Percentiles rank a stretch among this genome's conserved stretches.
These are phyloP conservation scores for Leccinum olivaceoglutinosum DNA, from an alignment of 1,284 basidiomycete genomes.

Conservation along the genomic window DNA sequence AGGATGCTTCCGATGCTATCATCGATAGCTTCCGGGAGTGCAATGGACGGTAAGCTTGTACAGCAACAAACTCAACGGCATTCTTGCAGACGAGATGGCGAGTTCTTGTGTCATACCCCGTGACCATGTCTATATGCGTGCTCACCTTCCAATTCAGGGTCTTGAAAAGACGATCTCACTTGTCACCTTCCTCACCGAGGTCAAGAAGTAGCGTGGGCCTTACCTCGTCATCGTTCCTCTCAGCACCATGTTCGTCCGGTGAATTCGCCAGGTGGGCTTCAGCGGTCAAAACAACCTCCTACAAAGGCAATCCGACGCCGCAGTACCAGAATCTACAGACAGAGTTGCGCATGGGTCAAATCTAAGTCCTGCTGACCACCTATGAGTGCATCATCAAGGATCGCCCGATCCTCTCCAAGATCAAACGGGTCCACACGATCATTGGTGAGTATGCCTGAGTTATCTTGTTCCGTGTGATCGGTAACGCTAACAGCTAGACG, in stretches of 20 bases:
- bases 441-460: conserved; percentile 55
- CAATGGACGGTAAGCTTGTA: conserved; percentile 99
- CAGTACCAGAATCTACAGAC: conserved; percentile 47
- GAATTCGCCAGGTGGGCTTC: conserved; percentile 99
- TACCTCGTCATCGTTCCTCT: conserved; percentile 98
- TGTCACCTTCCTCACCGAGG: conserved; percentile 93
- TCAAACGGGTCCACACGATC: conserved; percentile 99
- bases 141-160: conserved; percentile 54
- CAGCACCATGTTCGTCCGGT: conserved; percentile 96
- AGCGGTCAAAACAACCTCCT: conserved; percentile 76
- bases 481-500: conserved; percentile 48
- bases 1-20: conserved; percentile 80
- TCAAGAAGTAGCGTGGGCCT: conserved; percentile 87
- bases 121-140: conserved; percentile 3
- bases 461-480: background rate
- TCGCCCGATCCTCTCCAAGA: conserved; percentile 81
- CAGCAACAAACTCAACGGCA: conserved; percentile 97
- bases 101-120: conserved; percentile 18
- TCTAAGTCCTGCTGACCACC: conserved; percentile 95
- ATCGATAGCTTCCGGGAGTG: conserved; percentile 94
- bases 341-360: conserved; percentile 74
- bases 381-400: conserved; percentile 99
- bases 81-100: conserved; percentile 98
- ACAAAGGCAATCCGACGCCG: conserved; percentile 91
- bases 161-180: conserved; percentile 95